Evolutionary conservation across 495 filamentous ascomycete genomes (phyloP).

Genomic region (Xylaria telfairii): DNA sequence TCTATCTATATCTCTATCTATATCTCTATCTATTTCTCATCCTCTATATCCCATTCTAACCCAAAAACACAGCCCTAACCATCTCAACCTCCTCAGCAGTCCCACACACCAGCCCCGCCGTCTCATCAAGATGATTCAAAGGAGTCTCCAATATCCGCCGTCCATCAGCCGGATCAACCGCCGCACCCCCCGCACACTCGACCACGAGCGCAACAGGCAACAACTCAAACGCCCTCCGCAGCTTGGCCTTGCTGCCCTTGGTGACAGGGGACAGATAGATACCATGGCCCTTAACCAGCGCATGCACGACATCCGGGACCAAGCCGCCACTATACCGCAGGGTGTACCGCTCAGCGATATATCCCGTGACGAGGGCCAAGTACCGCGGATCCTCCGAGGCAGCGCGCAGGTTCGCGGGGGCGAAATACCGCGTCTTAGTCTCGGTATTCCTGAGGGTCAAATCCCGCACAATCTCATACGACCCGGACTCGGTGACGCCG

Average conservation of each 20-base stretch:
- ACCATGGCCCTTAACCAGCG: conserved; percentile 58
- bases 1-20: neutral
- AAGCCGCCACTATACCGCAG: conserved; percentile 59
- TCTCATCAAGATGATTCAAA: conserved; percentile 50
- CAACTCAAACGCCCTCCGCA: conserved; percentile 58
- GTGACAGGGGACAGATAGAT: conserved; percentile 59
- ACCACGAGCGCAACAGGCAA: conserved; percentile 57
- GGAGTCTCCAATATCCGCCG: conserved; percentile 43
- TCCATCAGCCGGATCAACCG: conserved; percentile 50
- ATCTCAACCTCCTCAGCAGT: conserved; percentile 52
- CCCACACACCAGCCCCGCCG: conserved; percentile 56
- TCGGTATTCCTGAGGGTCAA: conserved; percentile 24
- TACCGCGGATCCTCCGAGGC: conserved; percentile 52
- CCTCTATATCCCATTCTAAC: neutral
- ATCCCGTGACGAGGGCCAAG: conserved; percentile 47
- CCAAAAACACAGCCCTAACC: conserved; percentile 34
- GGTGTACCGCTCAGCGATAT: conserved; percentile 52
- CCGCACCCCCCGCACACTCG: conserved; percentile 58
- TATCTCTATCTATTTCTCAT: neutral
- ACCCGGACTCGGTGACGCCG: conserved; percentile 36
- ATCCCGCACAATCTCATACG: conserved; percentile 43
- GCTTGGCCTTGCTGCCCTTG: conserved; percentile 51
- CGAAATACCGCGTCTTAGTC: conserved; percentile 45
- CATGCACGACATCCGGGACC: conserved; percentile 60
- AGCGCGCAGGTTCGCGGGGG: conserved; percentile 59